Evolutionary conservation across 495 filamentous ascomycete species (phyloP), one percentile per base, ranked within the genome.

Genomic region (Chlorociboria aeruginascens): DNA sequence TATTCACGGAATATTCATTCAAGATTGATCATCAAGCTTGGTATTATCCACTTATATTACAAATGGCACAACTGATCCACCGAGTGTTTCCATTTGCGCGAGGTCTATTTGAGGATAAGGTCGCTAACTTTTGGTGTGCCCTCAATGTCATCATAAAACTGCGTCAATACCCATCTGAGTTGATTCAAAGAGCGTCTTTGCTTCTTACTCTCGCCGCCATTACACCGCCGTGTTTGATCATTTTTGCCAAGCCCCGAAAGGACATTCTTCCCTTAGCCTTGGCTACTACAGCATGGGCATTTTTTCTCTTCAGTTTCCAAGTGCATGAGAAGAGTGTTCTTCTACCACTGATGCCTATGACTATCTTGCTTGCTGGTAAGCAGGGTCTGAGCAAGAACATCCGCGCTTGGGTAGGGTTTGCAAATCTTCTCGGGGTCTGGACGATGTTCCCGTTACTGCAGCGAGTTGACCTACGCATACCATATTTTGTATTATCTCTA

Each of bases 301-400:
- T 98, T 69, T 98, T 96, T 64, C 67, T 98, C 9, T 95, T 89
- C 64, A 89, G 85, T 45, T 98, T 95, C 66, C 92, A 98, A 54
- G 92, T 98, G 0, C 92, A 98, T 62, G 92, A 98, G 65, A 98
- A 98, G 69, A 93, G 86, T 54, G 86, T 94, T 0, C 70, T 98
- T 6, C 75, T 98, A 0, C 92, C 92, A 3, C 70, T 97, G 20
- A 77, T 95, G 50, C 92, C 92, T 0, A 92, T 90, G 81, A 95
- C 89, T 0, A 66, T 95, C 8, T 68, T 95, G 4, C 74, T 97
- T 14, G 83, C 83, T 12, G 79, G 82, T 4, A 74, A 81, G 41
- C 77, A 83, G 34, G 88, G 88, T 0, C 69, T 97, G 25, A 76
- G 76, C 44, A 83, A 81, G 50, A 77, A 81, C 33, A 78, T 73